Evolutionary conservation across 192 early-diverging fungal species (phyloP).

Genomic region (Coemansia sp.): DNA sequence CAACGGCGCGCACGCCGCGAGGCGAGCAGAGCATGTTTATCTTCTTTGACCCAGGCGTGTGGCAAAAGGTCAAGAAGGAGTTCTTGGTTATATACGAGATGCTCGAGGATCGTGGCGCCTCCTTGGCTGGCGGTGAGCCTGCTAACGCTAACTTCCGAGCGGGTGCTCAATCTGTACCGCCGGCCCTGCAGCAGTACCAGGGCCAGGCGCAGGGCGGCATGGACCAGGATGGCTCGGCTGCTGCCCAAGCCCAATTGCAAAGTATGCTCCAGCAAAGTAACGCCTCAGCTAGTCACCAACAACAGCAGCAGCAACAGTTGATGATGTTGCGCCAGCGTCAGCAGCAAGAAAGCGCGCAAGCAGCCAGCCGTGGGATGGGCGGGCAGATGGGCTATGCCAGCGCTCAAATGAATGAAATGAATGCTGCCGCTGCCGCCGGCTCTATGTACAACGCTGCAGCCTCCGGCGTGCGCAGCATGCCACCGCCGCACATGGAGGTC

Average conservation of each 20-base stretch:
- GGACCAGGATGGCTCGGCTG: constrained; percentile 25
- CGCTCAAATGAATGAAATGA: constrained; percentile 16
- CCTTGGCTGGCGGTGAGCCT: constrained; percentile 18
- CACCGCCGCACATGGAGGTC: constrained; percentile 31
- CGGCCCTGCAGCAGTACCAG: constrained; percentile 22
- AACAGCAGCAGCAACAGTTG: constrained; percentile 38
- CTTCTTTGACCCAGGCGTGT: constrained; percentile 91
- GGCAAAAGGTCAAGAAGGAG: constrained; percentile 92
- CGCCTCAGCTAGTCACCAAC: constrained; percentile 15
- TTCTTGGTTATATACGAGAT: constrained; percentile 85
- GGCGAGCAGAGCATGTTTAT: constrained; percentile 88
- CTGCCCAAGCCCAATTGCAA: constrained; percentile 38
- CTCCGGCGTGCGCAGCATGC: constrained; percentile 10
- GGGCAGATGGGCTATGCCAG: constrained; percentile 25
- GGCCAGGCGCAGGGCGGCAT: constrained; percentile 12
- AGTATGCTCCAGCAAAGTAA: constrained; percentile 24
- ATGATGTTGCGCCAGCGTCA: constrained; percentile 39
- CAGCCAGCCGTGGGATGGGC: constrained; percentile 16
- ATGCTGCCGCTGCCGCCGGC: constrained; percentile 2
- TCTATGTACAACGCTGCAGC: constrained; percentile 23
- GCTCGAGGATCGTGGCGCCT: constrained; percentile 74
- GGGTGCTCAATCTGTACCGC: constrained; percentile 43
- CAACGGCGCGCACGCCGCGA: constrained; percentile 60
- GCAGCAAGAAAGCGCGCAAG: constrained; percentile 33
- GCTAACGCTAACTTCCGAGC: constrained; percentile 19